These are phyloP conservation scores for Lactarius hengduanensis DNA, from an alignment of 768 basidiomycete species.

Conservation along the genomic window DNA sequence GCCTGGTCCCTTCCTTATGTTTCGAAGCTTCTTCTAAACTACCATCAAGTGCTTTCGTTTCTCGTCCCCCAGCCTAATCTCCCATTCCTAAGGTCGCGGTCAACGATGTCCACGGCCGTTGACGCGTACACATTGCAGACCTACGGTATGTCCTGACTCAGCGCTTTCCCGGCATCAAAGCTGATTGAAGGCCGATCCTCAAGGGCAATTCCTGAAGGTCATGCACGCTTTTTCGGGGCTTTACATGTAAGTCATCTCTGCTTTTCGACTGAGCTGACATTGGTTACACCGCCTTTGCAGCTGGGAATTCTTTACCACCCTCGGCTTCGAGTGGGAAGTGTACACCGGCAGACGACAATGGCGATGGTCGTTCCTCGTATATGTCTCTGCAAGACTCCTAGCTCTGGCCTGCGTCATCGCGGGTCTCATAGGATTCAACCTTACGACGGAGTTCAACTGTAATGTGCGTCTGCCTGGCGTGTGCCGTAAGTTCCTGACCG, in stretches of 20 bases:
- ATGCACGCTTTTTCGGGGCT: slow-evolving; percentile 22
- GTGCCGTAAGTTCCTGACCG: no score
- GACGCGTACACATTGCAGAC: background rate
- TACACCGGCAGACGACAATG: slow-evolving; percentile 26
- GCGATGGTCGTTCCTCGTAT: slow-evolving; percentile 27
- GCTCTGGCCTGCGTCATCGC: slow-evolving; percentile 17
- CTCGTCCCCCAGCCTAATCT: background rate
- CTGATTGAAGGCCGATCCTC: background rate
- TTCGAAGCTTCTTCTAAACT: background rate
- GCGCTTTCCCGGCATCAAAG: background rate
- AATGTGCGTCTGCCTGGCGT: background rate
- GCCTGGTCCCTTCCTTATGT: background rate
- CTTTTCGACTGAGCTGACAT: background rate
- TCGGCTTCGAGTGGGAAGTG: slow-evolving; percentile 25
- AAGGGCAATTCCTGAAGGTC: slow-evolving; percentile 12
- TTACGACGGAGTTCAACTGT: slow-evolving; percentile 17
- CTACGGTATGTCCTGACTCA: background rate
- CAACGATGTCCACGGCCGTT: background rate
- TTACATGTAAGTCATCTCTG: slow-evolving; percentile 12
- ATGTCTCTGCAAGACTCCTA: slow-evolving; percentile 12
- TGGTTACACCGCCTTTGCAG: background rate
- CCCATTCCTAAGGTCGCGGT: background rate
- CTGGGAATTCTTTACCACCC: slow-evolving; percentile 24
- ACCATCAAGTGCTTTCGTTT: background rate
- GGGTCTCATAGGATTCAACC: slow-evolving; percentile 24